Percentiles rank a stretch among this genome's conserved stretches.
These are phyloP conservation scores for Zygoascus sp. DNA, from an alignment of 1,139 yeast species.

Conservation along the genomic window DNA sequence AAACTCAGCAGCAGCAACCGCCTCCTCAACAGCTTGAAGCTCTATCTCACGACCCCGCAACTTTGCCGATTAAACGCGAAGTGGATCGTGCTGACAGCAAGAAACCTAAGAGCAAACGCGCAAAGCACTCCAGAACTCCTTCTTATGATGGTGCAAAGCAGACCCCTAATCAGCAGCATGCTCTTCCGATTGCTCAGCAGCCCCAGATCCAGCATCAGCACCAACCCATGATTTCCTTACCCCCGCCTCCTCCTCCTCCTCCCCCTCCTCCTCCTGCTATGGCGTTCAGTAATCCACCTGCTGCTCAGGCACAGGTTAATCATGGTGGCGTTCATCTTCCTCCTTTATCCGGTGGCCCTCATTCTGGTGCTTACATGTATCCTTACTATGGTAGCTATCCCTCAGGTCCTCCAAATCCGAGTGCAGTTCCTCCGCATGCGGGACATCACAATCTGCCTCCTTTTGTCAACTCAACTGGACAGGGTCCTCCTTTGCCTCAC, in stretches of 20 bases:
- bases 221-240: slow-evolving; percentile 5
- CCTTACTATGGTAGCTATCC: slow-evolving; percentile 8
- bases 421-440: background rate
- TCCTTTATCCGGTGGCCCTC: slow-evolving; percentile 12
- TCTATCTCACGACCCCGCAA: background rate
- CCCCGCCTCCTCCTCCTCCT: slow-evolving; percentile 17
- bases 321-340: slow-evolving; percentile 10
- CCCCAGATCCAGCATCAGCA: slow-evolving; percentile 11
- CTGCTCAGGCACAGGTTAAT: background rate
- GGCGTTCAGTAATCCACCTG: background rate
- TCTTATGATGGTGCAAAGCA: slow-evolving; percentile 5
- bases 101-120: background rate
- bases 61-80: background rate
- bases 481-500: slow-evolving; percentile 6
- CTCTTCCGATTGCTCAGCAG: slow-evolving; percentile 13
- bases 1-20: no score
- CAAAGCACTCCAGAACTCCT: background rate
- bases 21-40: no score
- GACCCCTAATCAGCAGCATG: slow-evolving; percentile 11
- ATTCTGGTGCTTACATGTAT: slow-evolving; percentile 3
- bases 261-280: slow-evolving; percentile 14
- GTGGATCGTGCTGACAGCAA: background rate
- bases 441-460: slow-evolving; percentile 7
- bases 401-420: background rate
- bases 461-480: slow-evolving; percentile 3